Base-by-base conservation (phyloP, 2,329 filamentous ascomycete genomes). In the Aspergillus bombycis region DNA sequence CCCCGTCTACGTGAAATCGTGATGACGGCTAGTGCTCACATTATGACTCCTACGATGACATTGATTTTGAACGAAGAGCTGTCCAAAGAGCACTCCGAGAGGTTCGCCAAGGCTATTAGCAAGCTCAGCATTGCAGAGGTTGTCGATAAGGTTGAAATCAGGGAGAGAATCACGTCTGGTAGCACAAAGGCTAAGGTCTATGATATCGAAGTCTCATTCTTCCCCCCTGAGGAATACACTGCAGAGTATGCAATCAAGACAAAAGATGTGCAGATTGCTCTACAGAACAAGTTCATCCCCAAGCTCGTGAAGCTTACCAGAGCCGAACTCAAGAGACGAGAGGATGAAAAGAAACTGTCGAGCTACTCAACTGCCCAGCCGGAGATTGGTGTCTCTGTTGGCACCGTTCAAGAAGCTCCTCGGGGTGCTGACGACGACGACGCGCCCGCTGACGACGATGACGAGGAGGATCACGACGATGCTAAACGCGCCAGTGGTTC, bases 1-100 rank as follows among this genome's bases (percentile, higher is more conserved):
- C 95, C 95, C 63, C 93, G 95, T 81, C 86, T 99, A 23, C 87
- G 95, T 81, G 95, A 99, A 85, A 97, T 99, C 72, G 87, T 99
- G 68, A 99, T 99, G 95, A 98, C 95, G 56, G 95, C 95, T 30
- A 95, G 92, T 75, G 87, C 89, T 58, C 87, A 90, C 53, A 97
- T 98, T 66, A 91, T 93, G 45, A 99, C 95, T 0, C 95, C 95
- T 1, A 88, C 78, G 9, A 80, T 80, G 79, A 95, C 92, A 1
- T 83, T 98, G 21, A 85, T 91, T 53, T 84, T 96, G 34, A 91
- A 91, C 70, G 83, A 89, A 26, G 91, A 93, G 71, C 80, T 97
- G 41, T 84, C 88, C 1, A 81, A 85, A 38, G 85, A 88, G 5
- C 86, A 94, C 60, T 88, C 88, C 10, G 88, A 93, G 71, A 86